Evolutionary conservation across 2,329 filamentous ascomycete genomes (phyloP), one percentile per base, ranked within the genome.

Genomic region (Venturia asperata): DNA sequence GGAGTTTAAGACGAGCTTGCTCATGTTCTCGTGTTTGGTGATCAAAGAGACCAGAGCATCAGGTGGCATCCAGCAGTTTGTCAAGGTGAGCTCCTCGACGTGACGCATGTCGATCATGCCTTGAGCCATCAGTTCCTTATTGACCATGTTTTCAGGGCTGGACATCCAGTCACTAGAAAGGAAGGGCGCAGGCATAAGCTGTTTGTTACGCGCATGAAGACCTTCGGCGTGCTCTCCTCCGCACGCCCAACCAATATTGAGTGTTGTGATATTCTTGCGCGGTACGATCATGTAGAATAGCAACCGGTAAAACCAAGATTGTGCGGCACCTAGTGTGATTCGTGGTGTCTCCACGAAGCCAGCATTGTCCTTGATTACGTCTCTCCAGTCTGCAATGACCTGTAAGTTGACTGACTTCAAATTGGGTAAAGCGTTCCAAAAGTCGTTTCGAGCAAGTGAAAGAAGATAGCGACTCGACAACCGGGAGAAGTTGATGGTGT

Each of bases 61-160:
- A 0, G 87, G 87, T 2, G 82, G 82, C 15, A 85, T 77, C 86
- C 87, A 90, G 74, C 87, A 89, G 69, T 90, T 90, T 69, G 84
- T 84, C 10, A 90, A 76, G 0, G 82, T 86, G 2, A 91, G 73
- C 62, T 84, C 77, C 67, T 83, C 77, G 30, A 90, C 73, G 69
- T 83, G 73, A 3, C 82, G 83, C 56, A 91, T 79, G 0, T 73
- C 72, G n/a, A 87, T 71, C 6, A 86, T 66, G 37, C 75, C 71
- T 19, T 67, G 64, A 17, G 47, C 56, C 21, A 65, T 41, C 24
- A 69, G 61, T 6, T 68, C 62, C 49, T 66, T 65, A 19, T 68
- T 63, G 19, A 67, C 49, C 42, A 63, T 42, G 27, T 30, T 52
- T 15, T 55, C 60, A 6, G 37, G 67, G 21, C 69, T 64, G 11